phyloP scores from a whole-genome alignment of 768 basidiomycete species.

The Kwoniella shandongensis region DNA sequence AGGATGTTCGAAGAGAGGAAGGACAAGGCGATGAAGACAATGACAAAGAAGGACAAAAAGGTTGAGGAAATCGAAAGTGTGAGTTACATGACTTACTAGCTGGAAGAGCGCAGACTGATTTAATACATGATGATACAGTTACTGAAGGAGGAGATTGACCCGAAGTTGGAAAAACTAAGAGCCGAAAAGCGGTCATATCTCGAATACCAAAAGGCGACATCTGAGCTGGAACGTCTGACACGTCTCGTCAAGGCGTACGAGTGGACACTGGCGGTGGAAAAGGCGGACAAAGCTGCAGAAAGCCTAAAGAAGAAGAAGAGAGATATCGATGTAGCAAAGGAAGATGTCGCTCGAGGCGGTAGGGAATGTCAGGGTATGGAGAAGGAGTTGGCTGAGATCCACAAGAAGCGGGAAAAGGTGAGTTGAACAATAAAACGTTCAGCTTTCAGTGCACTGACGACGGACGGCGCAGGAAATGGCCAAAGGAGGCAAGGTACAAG shows the following conservation, averaged over 20 bases:
- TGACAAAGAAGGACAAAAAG: constrained; percentile 95
- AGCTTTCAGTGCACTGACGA: constrained; percentile 3
- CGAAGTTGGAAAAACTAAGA: constrained; percentile 87
- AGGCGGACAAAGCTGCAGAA: constrained; percentile 45
- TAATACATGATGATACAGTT: too few relatives aligned
- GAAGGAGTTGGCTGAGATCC: constrained; percentile 65
- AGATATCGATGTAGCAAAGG: constrained; percentile 42
- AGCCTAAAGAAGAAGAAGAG: constrained; percentile 36
- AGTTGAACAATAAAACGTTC: constrained; percentile 6
- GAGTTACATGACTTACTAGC: constrained; percentile 25
- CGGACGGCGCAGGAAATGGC: constrained; percentile 66
- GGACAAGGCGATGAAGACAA: constrained; percentile 92
- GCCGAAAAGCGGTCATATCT: constrained; percentile 84
- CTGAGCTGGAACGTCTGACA: constrained; percentile 81
- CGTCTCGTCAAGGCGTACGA: constrained; percentile 83
- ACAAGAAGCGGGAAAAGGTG: constrained; percentile 67
- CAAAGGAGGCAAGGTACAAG: constrained; percentile 89
- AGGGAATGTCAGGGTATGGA: constrained; percentile 61
- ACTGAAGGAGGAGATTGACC: constrained; percentile 84
- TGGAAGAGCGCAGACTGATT: too few relatives aligned
- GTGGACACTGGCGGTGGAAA: constrained; percentile 61
- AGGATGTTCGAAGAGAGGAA: constrained; percentile 99
- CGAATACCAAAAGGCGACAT: constrained; percentile 81
- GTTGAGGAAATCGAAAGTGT: constrained; percentile 78
- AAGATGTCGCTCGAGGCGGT: constrained; percentile 56